These are phyloP conservation scores for Clonostachys rhizophaga DNA, from an alignment of 2,329 filamentous ascomycete species.

Conservation along the genomic window DNA sequence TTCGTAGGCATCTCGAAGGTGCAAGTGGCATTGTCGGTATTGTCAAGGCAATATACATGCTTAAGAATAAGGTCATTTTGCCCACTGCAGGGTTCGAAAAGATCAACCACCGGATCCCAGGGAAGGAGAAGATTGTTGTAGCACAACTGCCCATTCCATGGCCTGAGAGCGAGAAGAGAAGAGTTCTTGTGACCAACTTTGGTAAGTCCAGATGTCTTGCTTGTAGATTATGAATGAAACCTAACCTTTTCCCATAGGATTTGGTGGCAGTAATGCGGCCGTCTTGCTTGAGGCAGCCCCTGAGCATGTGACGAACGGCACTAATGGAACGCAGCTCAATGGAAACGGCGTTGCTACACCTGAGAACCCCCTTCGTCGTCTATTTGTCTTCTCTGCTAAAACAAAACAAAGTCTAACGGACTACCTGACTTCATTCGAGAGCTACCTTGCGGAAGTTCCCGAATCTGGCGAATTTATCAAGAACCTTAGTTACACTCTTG, in stretches of 20 bases:
- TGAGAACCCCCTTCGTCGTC: conserved; percentile 4
- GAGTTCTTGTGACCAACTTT: conserved; percentile 25
- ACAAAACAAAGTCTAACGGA: conserved; percentile 6
- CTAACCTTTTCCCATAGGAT: conserved; percentile 21
- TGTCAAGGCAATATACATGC: conserved; percentile 43
- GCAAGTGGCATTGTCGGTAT: conserved; percentile 29
- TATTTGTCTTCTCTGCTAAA: conserved; percentile 9
- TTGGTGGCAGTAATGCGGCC: conserved; percentile 28
- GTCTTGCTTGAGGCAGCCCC: conserved; percentile 14
- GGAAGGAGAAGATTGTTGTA: not conserved
- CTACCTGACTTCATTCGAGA: conserved; percentile 12
- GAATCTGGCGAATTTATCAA: conserved; percentile 19
- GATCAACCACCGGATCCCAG: not conserved
- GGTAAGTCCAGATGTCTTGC: conserved; percentile 10
- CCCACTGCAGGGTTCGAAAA: conserved; percentile 9
- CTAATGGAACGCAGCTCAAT: not conserved
- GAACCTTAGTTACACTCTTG: conserved; percentile 13
- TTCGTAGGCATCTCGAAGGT: conserved; percentile 15
- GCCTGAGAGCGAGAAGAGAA: conserved; percentile 30
- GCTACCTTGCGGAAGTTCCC: conserved; percentile 7
- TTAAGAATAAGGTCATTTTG: conserved; percentile 33
- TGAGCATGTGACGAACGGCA: not conserved
- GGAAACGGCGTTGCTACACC: not conserved
- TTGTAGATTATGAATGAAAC: not conserved
- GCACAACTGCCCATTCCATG: conserved; percentile 37